Conservation (phyloP, 2,329 filamentous ascomycete species). For the Epichloe elymi region DNA sequence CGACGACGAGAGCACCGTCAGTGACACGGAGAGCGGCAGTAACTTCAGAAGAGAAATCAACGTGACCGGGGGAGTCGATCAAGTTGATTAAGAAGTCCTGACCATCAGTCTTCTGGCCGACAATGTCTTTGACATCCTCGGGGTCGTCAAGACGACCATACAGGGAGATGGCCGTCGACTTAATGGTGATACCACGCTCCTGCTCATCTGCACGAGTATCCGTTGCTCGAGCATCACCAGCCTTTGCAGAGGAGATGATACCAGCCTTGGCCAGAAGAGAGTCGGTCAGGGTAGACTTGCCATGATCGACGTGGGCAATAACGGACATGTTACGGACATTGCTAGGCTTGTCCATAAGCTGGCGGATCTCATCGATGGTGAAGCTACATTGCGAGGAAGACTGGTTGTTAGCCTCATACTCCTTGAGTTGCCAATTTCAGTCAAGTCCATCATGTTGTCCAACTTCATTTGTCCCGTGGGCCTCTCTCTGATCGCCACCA, state of each 20-base stretch:
- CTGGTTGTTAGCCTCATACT: conserved; percentile 4
- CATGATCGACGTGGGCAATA: conserved; percentile 99
- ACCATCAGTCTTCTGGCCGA: conserved; percentile 74
- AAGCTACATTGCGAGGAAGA: conserved; percentile 49
- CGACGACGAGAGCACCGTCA: conserved; percentile 97
- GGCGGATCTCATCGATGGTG: conserved; percentile 88
- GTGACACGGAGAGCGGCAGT: conserved; percentile 99
- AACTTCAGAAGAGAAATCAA: conserved; percentile 99
- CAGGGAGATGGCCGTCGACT: conserved; percentile 99
- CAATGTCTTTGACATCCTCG: conserved; percentile 92
- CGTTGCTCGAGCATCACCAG: conserved; percentile 88
- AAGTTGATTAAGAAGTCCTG: conserved; percentile 99
- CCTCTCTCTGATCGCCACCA: too few species aligned
- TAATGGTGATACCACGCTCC: conserved; percentile 99
- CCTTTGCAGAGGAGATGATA: conserved; percentile 98
- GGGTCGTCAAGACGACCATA: conserved; percentile 70
- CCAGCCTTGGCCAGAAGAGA: conserved; percentile 97
- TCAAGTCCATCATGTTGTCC: not conserved
- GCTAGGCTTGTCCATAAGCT: conserved; percentile 64
- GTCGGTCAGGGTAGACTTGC: conserved; percentile 99
- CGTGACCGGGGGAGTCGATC: conserved; percentile 99
- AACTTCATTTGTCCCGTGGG: too few species aligned
- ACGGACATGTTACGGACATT: conserved; percentile 96
- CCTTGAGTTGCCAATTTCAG: not conserved
- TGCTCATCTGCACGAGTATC: conserved; percentile 97